A percentile compares a stretch with the other conserved stretches of the same genome.
Conservation (phyloP, 2,329 filamentous ascomycete species). For the Salinomyces thailandicus region DNA sequence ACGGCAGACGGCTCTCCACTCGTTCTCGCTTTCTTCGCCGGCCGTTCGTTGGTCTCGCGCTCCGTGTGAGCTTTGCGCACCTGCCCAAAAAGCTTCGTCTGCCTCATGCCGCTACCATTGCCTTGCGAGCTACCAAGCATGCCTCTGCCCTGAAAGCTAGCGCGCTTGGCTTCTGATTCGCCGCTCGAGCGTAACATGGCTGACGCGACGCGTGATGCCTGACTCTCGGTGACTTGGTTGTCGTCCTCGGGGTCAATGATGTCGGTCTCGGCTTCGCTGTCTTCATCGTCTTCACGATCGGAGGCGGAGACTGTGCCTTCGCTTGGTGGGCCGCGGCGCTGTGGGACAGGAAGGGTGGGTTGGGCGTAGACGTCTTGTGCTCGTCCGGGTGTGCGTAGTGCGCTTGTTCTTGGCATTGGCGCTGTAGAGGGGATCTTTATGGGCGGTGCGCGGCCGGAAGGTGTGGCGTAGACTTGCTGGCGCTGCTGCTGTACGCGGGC, state of each 20-base stretch:
- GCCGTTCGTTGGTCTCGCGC: conserved; percentile 22
- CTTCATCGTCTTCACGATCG: conserved; percentile 32
- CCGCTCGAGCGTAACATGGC: conserved; percentile 42
- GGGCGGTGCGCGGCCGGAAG: conserved; percentile 14
- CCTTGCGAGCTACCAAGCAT: conserved; percentile 10
- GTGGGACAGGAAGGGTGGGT: conserved; percentile 12
- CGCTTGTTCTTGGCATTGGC: conserved; percentile 37
- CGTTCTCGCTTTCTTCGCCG: conserved; percentile 44
- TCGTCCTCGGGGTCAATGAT: conserved; percentile 46
- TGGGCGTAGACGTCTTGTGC: conserved; percentile 13
- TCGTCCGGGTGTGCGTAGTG: conserved; percentile 29
- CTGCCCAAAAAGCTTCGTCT: conserved; percentile 53
- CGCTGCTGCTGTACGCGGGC: conserved; percentile 42
- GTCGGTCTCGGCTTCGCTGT: conserved; percentile 44
- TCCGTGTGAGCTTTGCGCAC: conserved; percentile 46
- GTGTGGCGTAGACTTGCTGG: conserved; percentile 38
- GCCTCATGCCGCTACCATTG: conserved; percentile 31
- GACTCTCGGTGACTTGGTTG: conserved; percentile 58
- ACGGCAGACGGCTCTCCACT: conserved; percentile 29
- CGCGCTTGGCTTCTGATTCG: conserved; percentile 26
- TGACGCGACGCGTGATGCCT: conserved; percentile 70
- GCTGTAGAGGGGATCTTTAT: conserved; percentile 36
- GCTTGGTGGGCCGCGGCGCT: conserved; percentile 10
- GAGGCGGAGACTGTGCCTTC: conserved; percentile 67
- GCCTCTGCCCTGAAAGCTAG: conserved; percentile 29